These are phyloP conservation scores for Begonia masoniana DNA, from an alignment of 306 rosid species.

Conservation along the genomic window DNA sequence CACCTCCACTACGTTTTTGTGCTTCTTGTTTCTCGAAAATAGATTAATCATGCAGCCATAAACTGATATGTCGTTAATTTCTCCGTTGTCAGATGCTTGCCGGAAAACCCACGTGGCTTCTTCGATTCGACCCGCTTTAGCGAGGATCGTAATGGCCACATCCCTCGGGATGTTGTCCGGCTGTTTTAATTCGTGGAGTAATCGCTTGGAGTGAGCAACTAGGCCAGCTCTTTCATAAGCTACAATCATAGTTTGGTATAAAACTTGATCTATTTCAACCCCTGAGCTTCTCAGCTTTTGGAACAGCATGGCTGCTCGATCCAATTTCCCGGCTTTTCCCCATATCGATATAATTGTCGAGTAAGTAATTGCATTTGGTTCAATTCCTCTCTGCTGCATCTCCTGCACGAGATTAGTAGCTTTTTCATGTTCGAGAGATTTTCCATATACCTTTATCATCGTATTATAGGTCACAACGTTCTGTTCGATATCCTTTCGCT, in stretches of 20 bases:
- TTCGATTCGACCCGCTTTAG: conserved; percentile 77
- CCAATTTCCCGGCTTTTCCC: conserved; percentile 88
- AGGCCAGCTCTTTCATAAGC: conserved; percentile 81
- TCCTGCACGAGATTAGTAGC: conserved; percentile 83
- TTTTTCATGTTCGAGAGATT: conserved; percentile 74
- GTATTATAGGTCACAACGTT: conserved; percentile 84
- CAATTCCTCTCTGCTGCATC: conserved; percentile 72
- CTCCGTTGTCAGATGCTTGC: conserved; percentile 66
- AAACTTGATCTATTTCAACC: conserved; percentile 73
- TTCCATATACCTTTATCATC: conserved; percentile 84
- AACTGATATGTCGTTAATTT: conserved; percentile 65
- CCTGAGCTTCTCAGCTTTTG: conserved; percentile 80
- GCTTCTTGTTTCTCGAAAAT: conserved; percentile 58
- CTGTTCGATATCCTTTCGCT: conserved; percentile 55
- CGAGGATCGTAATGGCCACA: conserved; percentile 65
- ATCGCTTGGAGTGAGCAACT: conserved; percentile 85
- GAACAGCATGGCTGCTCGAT: conserved; percentile 73
- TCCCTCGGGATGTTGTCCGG: conserved; percentile 68
- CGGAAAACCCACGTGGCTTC: conserved; percentile 96
- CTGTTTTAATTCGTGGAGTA: conserved; percentile 68
- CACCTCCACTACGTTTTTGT: conserved; percentile 58
- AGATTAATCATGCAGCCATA: conserved; percentile 67
- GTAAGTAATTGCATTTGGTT: conserved; percentile 81
- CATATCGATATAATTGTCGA: conserved; percentile 86
- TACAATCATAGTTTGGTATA: conserved; percentile 90